phyloP scores from a whole-genome alignment of 805 yeast genomes.

The Ogataea sp. region DNA sequence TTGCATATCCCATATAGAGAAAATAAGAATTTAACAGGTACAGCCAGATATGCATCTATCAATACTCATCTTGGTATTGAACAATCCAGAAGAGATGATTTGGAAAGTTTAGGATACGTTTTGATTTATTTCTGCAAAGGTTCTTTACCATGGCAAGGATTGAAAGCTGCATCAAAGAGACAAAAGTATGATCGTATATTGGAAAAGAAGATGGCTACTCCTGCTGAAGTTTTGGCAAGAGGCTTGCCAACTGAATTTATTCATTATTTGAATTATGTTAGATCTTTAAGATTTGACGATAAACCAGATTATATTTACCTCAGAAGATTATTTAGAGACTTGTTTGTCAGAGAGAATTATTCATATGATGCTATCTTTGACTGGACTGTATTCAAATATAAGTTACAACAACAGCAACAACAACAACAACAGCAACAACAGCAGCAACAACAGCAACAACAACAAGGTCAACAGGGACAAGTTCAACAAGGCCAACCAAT shows the following conservation, averaged over 20 bases:
- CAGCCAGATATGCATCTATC: conserved; percentile 93
- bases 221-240: conserved; percentile 76
- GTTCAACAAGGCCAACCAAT: conserved; percentile 28
- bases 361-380: conserved; percentile 92
- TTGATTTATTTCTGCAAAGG: conserved; percentile 92
- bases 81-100: conserved; percentile 93
- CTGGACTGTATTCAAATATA: conserved; percentile 87
- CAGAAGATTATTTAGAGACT: conserved; percentile 82
- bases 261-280: conserved; percentile 80
- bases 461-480: conserved; percentile 11
- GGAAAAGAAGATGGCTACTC: conserved; percentile 89
- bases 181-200: conserved; percentile 94
- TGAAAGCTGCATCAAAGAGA: conserved; percentile 93
- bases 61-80: conserved; percentile 96
- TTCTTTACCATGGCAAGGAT: conserved; percentile 97
- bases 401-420: conserved; percentile 44
- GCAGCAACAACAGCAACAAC: conserved; percentile 16
- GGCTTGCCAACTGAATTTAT: conserved; percentile 90
- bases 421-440: conserved; percentile 27
- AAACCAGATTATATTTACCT: conserved; percentile 90
- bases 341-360: conserved; percentile 81
- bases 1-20: conserved; percentile 94
- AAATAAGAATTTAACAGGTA: conserved; percentile 93
- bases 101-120: conserved; percentile 92
- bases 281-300: conserved; percentile 88